Evolutionary conservation across 1,284 basidiomycete species (phyloP).

Genomic region (Volvariella volvacea): DNA sequence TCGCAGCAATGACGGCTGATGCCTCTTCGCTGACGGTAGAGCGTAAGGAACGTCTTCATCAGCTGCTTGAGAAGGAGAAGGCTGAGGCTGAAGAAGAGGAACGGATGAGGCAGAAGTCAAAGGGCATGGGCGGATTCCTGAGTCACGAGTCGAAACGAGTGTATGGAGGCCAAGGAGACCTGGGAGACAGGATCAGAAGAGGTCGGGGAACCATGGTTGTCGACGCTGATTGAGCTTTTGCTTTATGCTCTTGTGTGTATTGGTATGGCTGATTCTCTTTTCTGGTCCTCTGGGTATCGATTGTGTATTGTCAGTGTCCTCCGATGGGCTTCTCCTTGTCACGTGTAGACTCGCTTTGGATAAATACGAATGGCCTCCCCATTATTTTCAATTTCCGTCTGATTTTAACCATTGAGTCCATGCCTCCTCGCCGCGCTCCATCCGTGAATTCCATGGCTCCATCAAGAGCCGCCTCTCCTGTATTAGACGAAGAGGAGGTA

Average conservation of each 20-base stretch:
- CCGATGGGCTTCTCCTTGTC: too few species aligned
- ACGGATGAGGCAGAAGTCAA: slow-evolving; percentile 51
- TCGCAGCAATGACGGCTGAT: slow-evolving; percentile 81
- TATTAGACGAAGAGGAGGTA: slow-evolving; percentile 35
- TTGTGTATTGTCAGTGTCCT: too few species aligned
- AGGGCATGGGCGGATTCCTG: slow-evolving; percentile 68
- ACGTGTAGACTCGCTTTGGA: too few species aligned
- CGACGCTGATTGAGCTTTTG: slow-evolving; percentile 36
- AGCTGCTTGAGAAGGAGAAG: slow-evolving; percentile 65
- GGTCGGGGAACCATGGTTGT: slow-evolving; percentile 59
- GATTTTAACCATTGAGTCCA: slow-evolving; percentile 13
- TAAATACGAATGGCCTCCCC: too few species aligned
- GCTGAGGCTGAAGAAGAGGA: slow-evolving; percentile 64
- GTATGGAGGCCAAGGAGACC: slow-evolving; percentile 66
- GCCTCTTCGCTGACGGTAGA: slow-evolving; percentile 60
- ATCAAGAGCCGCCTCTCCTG: slow-evolving; percentile 34
- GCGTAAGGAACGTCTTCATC: slow-evolving; percentile 60
- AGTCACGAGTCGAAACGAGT: slow-evolving; percentile 72
- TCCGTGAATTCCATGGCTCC: slow-evolving; percentile 32
- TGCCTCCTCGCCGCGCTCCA: slow-evolving; percentile 44
- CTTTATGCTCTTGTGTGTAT: not conserved
- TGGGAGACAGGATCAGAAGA: slow-evolving; percentile 68
- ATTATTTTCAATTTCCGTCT: not conserved
- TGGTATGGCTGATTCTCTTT: slow-evolving; percentile 2
- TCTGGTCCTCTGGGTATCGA: slow-evolving; percentile 4